These are phyloP conservation scores for Penicillium sumatraense DNA, from an alignment of 2,329 filamentous ascomycete species.

Conservation along the genomic window DNA sequence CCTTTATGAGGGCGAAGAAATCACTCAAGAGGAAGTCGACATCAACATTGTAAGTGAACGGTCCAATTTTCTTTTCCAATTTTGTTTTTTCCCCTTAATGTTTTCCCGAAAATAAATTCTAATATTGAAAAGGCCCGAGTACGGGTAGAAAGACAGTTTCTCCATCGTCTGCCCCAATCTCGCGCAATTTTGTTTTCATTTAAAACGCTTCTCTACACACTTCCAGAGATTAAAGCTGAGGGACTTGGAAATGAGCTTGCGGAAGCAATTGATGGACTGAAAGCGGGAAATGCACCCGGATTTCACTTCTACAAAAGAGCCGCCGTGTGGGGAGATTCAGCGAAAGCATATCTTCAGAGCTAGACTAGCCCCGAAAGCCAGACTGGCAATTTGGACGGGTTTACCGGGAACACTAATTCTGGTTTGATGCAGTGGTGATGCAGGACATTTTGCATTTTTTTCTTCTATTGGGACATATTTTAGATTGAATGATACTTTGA, in stretches of 20 bases:
- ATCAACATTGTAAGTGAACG: constrained; percentile 2
- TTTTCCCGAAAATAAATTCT: not conserved
- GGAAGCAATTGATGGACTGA: constrained; percentile 25
- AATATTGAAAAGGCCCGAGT: constrained; percentile 7
- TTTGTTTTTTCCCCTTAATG: too few species aligned
- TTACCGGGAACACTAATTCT: too few species aligned
- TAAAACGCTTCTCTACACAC: constrained; percentile 27
- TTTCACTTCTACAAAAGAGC: constrained; percentile 24
- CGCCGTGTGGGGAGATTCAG: constrained; percentile 20
- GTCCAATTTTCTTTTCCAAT: not conserved
- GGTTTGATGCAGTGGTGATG: too few species aligned
- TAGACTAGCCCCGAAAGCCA: too few species aligned
- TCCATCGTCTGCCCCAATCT: constrained; percentile 24
- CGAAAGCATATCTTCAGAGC: constrained; percentile 16
- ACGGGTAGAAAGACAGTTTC: constrained; percentile 18
- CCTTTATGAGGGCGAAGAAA: constrained; percentile 21
- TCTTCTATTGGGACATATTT: too few species aligned
- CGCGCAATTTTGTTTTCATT: constrained; percentile 25
- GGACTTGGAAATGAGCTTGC: constrained; percentile 19
- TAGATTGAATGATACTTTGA: too few species aligned
- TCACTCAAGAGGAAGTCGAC: constrained; percentile 13
- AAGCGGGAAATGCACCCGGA: constrained; percentile 21
- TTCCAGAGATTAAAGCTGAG: constrained; percentile 24
- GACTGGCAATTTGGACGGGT: too few species aligned
- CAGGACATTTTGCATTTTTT: too few species aligned